Conservation (phyloP, 2,329 filamentous ascomycete species). For the Neonectria sp. region DNA sequence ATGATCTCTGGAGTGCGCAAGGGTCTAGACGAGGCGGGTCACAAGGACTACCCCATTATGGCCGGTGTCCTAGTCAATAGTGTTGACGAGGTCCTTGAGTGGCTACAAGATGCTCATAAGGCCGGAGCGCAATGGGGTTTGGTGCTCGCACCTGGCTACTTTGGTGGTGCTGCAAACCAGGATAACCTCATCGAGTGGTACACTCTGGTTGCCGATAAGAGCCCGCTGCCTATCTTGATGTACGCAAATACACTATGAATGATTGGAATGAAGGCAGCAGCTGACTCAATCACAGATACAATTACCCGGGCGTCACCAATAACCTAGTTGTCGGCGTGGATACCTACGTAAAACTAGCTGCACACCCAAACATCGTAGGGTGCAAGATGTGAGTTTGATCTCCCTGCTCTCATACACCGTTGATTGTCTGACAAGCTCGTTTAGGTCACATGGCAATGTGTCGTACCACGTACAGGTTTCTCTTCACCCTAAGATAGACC, state of each 20-base stretch:
- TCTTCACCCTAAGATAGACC: constrained; percentile 70
- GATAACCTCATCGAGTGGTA: constrained; percentile 71
- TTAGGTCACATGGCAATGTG: constrained; percentile 75
- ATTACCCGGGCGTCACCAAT: constrained; percentile 77
- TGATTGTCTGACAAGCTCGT: constrained; percentile 66
- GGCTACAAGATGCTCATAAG: constrained; percentile 67
- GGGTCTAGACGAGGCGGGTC: constrained; percentile 68
- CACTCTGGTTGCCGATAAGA: constrained; percentile 68
- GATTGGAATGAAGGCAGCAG: not conserved
- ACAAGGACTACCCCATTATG: constrained; percentile 71
- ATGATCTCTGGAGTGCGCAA: constrained; percentile 68
- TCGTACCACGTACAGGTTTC: constrained; percentile 74
- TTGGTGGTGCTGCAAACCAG: constrained; percentile 67
- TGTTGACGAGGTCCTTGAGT: constrained; percentile 71
- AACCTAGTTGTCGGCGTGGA: constrained; percentile 70
- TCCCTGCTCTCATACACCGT: constrained; percentile 58
- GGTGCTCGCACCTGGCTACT: constrained; percentile 71
- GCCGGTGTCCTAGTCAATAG: constrained; percentile 72
- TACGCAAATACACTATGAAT: constrained; percentile 50
- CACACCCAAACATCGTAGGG: constrained; percentile 76
- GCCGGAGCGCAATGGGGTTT: constrained; percentile 73
- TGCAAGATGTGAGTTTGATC: constrained; percentile 77
- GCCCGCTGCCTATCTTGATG: constrained; percentile 71
- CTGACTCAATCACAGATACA: constrained; percentile 64
- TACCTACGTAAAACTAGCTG: constrained; percentile 69